These are phyloP conservation scores for Stropharia rugosoannulata DNA, from an alignment of 768 basidiomycete species.

Conservation along the genomic window DNA sequence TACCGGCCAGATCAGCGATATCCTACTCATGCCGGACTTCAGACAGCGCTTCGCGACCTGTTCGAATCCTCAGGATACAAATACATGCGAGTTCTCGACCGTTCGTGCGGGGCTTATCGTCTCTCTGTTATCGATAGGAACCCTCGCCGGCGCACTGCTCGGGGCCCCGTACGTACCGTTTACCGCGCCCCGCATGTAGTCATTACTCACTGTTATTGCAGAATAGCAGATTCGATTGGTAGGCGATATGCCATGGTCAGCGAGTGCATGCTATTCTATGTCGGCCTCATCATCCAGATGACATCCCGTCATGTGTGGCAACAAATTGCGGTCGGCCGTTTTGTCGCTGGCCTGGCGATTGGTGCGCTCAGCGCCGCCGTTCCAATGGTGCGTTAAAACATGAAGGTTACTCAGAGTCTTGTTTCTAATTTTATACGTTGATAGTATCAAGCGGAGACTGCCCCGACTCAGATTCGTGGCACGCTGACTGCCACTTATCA, in stretches of 20 bases:
- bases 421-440: background rate
- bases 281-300: slow-evolving; percentile 65
- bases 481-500: slow-evolving; percentile 63
- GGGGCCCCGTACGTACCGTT: slow-evolving; percentile 54
- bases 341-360: slow-evolving; percentile 66
- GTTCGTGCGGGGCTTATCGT: slow-evolving; percentile 70
- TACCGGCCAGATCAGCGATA: slow-evolving; percentile 78
- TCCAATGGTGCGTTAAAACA: slow-evolving; percentile 44
- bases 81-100: slow-evolving; percentile 50
- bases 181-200: background rate
- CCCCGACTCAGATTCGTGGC: slow-evolving; percentile 70
- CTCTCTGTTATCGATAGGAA: slow-evolving; percentile 68
- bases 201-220: slow-evolving; percentile 17
- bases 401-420: background rate
- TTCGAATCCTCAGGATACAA: slow-evolving; percentile 31
- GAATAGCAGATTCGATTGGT: slow-evolving; percentile 64
- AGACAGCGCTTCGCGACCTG: slow-evolving; percentile 60
- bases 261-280: slow-evolving; percentile 55
- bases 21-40: slow-evolving; percentile 73
- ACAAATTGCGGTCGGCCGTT: slow-evolving; percentile 66
- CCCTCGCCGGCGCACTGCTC: slow-evolving; percentile 57
- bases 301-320: slow-evolving; percentile 52
- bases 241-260: slow-evolving; percentile 63
- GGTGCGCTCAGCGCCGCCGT: slow-evolving; percentile 69
- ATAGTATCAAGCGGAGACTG: slow-evolving; percentile 71